Conservation (phyloP, 164 flowering plant species). For the Aristolochia fimbriata region DNA sequence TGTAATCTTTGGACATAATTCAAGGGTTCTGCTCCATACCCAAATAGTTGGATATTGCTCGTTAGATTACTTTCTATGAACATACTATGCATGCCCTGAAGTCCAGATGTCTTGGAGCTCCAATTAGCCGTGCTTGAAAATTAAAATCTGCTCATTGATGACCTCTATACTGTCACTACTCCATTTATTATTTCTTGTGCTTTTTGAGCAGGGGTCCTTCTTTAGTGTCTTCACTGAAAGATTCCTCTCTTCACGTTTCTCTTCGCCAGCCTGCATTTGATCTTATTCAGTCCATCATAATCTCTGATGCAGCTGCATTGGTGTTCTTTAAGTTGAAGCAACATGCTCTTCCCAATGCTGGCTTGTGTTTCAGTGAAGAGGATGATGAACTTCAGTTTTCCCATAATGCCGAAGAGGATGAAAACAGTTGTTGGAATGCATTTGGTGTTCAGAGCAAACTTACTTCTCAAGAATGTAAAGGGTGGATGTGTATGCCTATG, state of each 20-base stretch:
- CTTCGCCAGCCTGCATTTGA: slow-evolving; percentile 90
- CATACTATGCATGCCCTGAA: too few species aligned
- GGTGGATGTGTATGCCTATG: slow-evolving; percentile 92
- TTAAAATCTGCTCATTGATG: too few species aligned
- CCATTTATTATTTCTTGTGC: neutral
- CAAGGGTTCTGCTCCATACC: too few species aligned
- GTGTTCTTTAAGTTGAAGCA: slow-evolving; percentile 26
- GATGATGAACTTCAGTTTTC: slow-evolving; percentile 31
- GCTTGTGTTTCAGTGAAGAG: slow-evolving; percentile 28
- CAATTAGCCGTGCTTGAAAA: too few species aligned
- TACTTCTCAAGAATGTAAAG: slow-evolving; percentile 40
- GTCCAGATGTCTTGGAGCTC: too few species aligned
- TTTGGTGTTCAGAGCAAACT: slow-evolving; percentile 47
- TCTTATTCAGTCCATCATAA: slow-evolving; percentile 67
- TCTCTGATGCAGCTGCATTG: slow-evolving; percentile 85
- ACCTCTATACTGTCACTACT: too few species aligned
- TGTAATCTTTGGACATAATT: too few species aligned
- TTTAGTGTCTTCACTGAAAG: slow-evolving; percentile 69
- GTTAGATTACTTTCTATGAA: too few species aligned
- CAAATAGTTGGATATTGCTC: too few species aligned
- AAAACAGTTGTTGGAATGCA: slow-evolving; percentile 60
- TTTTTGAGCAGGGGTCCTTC: slow-evolving; percentile 75
- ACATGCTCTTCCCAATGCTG: slow-evolving; percentile 8
- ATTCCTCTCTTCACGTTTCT: slow-evolving; percentile 69
- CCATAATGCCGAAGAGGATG: slow-evolving; percentile 42